Percentiles rank a stretch among this genome's conserved stretches.
Conservation (phyloP, 1,284 basidiomycete genomes). For the Marasmius tenuissimus region DNA sequence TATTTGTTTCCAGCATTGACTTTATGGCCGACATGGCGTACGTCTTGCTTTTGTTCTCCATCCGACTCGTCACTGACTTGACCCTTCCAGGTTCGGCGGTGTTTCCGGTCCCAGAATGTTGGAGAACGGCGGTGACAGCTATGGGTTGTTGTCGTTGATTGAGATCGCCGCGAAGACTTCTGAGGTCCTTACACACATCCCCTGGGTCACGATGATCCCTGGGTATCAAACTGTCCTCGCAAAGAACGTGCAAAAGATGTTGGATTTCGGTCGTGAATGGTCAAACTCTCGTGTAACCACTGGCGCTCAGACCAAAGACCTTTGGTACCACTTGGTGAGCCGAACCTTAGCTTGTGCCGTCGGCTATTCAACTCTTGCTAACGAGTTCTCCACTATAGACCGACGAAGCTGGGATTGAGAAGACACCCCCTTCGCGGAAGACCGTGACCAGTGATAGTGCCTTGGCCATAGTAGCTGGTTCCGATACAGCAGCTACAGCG, state of each 20-base stretch:
- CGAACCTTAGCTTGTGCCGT: neutral
- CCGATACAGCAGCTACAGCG: slow-evolving; percentile 39
- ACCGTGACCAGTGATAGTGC: slow-evolving; percentile 37
- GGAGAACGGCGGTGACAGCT: neutral
- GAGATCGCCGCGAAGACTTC: neutral
- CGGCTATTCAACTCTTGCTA: neutral
- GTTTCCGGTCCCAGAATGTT: neutral
- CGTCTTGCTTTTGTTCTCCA: neutral
- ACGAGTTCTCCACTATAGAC: slow-evolving; percentile 25
- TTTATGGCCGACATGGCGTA: slow-evolving; percentile 1
- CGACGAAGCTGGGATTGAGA: slow-evolving; percentile 38
- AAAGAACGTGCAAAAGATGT: neutral
- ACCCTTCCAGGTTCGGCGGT: neutral
- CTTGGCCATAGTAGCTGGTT: slow-evolving; percentile 34
- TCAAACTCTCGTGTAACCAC: slow-evolving; percentile 24
- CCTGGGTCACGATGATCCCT: neutral
- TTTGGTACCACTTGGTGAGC: slow-evolving; percentile 32
- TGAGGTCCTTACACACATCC: neutral
- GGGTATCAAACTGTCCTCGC: neutral
- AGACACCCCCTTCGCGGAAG: slow-evolving; percentile 25
- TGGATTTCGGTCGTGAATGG: slow-evolving; percentile 27
- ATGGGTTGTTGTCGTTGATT: neutral
- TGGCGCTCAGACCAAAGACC: slow-evolving; percentile 33
- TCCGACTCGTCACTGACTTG: neutral
- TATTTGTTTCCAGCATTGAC: neutral